phyloP scores from a whole-genome alignment of 1,284 basidiomycete genomes.

The Gymnopus androsaceus region DNA sequence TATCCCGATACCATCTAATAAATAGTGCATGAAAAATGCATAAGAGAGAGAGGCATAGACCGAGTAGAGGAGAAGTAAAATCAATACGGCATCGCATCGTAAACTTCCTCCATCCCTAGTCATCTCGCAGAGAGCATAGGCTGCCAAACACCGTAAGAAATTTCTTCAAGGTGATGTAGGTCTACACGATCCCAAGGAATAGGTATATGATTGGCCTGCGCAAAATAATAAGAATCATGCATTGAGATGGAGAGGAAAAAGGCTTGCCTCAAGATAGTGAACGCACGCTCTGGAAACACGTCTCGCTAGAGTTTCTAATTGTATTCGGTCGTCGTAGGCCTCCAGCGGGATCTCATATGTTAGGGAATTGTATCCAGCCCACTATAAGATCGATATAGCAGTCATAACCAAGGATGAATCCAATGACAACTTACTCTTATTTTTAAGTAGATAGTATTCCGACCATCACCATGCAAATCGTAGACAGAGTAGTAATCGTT shows the following conservation, averaged over 20 bases:
- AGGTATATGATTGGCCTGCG: conserved; percentile 63
- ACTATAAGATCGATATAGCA: conserved; percentile 40
- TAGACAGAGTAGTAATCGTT: conserved; percentile 60
- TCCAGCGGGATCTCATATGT: conserved; percentile 77
- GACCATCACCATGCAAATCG: conserved; percentile 62
- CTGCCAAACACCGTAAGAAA: conserved; percentile 69
- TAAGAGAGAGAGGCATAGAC: not conserved
- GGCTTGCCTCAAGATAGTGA: conserved; percentile 70
- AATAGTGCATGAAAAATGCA: not conserved
- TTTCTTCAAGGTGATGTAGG: conserved; percentile 72
- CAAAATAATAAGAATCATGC: conserved; percentile 19
- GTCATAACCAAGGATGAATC: not conserved
- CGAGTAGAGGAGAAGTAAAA: not conserved
- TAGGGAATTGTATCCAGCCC: conserved; percentile 69
- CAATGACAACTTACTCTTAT: conserved; percentile 50
- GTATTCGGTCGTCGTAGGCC: conserved; percentile 58
- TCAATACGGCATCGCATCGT: not conserved
- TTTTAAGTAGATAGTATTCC: conserved; percentile 61
- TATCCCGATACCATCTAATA: not conserved
- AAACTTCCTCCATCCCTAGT: conserved; percentile 11
- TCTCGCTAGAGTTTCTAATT: conserved; percentile 66
- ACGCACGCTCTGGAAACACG: conserved; percentile 69
- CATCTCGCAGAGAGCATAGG: conserved; percentile 52
- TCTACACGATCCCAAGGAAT: conserved; percentile 69
- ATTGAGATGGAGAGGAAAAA: conserved; percentile 7